A percentile compares a stretch with the other conserved stretches of the same genome.
These are phyloP conservation scores for Elaeagnus macrophylla DNA, from an alignment of 306 rosid species.

Conservation along the genomic window DNA sequence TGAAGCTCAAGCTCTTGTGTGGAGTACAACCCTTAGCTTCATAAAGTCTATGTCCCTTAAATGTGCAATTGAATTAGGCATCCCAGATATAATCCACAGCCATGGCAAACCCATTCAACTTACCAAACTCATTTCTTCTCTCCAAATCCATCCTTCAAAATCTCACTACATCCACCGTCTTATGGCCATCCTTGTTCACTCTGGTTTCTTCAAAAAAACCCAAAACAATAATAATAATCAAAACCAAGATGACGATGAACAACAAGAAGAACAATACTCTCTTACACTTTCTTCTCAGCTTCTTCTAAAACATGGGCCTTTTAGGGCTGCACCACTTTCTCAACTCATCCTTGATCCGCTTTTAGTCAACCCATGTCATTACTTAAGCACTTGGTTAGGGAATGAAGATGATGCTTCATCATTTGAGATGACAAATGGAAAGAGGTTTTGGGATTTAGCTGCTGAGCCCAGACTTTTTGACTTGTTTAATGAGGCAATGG, in stretches of 20 bases:
- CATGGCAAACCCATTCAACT: constrained; percentile 32
- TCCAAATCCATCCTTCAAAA: constrained; percentile 27
- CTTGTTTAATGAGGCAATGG: constrained; percentile 28
- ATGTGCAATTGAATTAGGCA: constrained; percentile 37
- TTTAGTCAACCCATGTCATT: no score
- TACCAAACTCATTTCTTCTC: constrained; percentile 19
- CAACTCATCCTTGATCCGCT: not conserved
- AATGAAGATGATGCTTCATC: constrained; percentile 9
- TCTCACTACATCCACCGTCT: constrained; percentile 20
- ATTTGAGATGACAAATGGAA: constrained; percentile 17
- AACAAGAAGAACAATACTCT: constrained; percentile 18
- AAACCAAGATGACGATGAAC: not conserved
- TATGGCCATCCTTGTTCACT: constrained; percentile 29
- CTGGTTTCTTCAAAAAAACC: constrained; percentile 24
- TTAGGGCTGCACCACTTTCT: constrained; percentile 14
- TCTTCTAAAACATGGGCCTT: constrained; percentile 24
- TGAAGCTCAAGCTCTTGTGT: constrained; percentile 30
- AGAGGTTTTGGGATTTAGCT: constrained; percentile 14
- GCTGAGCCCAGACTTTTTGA: constrained; percentile 7
- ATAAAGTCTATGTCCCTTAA: constrained; percentile 38
- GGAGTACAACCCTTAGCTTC: constrained; percentile 29
- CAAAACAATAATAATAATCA: not conserved
- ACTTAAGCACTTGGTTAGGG: constrained; percentile 17
- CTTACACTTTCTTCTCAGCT: constrained; percentile 27
- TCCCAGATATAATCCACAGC: constrained; percentile 27